These are phyloP conservation scores for Carex cristatella DNA, from an alignment of 176 grass and related monocot genomes.

Conservation along the genomic window DNA sequence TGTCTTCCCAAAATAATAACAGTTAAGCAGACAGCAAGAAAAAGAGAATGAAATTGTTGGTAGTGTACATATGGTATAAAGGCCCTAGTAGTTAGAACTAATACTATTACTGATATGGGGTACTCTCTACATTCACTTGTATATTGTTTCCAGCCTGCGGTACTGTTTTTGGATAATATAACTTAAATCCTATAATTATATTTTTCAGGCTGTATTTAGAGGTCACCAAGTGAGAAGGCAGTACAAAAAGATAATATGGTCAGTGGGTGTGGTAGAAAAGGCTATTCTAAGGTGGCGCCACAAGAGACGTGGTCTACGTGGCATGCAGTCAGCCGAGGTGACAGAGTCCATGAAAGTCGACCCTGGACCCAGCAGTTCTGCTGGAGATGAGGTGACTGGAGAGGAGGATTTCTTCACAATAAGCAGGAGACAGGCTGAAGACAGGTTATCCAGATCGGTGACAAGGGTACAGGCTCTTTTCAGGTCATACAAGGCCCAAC, in stretches of 20 bases:
- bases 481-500: constrained; percentile 83
- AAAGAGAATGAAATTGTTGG: constrained; percentile 13
- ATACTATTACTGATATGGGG: neutral
- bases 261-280: constrained; percentile 89
- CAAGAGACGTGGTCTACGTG: constrained; percentile 83
- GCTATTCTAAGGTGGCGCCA: constrained; percentile 90
- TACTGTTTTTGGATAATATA: constrained; percentile 9
- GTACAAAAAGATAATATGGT: constrained; percentile 90
- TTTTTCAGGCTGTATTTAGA: constrained; percentile 69
- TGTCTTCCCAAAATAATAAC: neutral
- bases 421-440: constrained; percentile 75
- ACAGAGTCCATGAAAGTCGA: constrained; percentile 52
- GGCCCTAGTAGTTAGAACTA: too few species aligned
- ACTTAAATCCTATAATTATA: constrained; percentile 12
- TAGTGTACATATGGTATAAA: neutral
- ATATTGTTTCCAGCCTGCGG: neutral
- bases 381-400: constrained; percentile 15
- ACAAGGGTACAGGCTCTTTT: constrained; percentile 75
- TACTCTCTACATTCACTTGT: neutral
- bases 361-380: constrained; percentile 37
- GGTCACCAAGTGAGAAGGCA: constrained; percentile 78
- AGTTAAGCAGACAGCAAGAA: neutral
- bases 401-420: constrained; percentile 86
- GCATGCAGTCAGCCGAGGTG: constrained; percentile 54
- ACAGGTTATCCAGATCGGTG: constrained; percentile 71